Base-by-base conservation (phyloP, 164 flowering plant genomes). In the Cinnamomum micranthum region DNA sequence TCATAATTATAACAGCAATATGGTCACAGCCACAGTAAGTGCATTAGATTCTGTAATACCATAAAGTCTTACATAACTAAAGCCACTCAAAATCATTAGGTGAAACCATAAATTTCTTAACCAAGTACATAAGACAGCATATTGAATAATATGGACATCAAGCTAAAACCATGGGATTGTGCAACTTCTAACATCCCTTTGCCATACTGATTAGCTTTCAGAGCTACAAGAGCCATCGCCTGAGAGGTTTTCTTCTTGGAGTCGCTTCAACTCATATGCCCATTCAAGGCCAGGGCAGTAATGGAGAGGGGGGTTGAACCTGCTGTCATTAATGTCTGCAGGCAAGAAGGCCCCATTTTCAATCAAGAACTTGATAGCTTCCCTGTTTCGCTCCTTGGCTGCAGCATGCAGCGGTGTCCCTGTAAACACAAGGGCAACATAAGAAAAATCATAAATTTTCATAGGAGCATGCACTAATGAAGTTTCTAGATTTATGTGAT, bases 361-460 rank as follows among this genome's bases (percentile, higher is more conserved):
- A 11, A 96, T 75, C 76, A 96, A 84, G 80, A 85, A 92, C 74
- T 82, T 91, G 66, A 96, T 81, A 35, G 97, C 99, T 66, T 81
- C 84, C 85, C 72, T 94, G 76, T 92, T 90, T 73, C 97, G 82
- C 75, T 89, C 95, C 80, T 96, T 94, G 25, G 97, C 97, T 35
- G 99, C 99, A 77, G 41, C 84, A 78, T 96, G 99, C 71, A 96
- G 92, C 12, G 99, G 98, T 23, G 98, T 95, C 98, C 97, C 97
- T 92, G 87, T 65, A 25, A 15, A 33, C 5, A 67, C n/a, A 66
- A 66, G 7, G 28, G 9, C 14, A 64, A 6, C 12, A 24, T 4
- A 23, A 23, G 22, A n/a, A 64, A 2, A 24, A 23, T 22, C 66
- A 64, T 10, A 64, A 6, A 41, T 41, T 41, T 9, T 41, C 47